These are phyloP conservation scores for Euphrasia confusa DNA, from an alignment of 257 asterid genomes.

Conservation along the genomic window DNA sequence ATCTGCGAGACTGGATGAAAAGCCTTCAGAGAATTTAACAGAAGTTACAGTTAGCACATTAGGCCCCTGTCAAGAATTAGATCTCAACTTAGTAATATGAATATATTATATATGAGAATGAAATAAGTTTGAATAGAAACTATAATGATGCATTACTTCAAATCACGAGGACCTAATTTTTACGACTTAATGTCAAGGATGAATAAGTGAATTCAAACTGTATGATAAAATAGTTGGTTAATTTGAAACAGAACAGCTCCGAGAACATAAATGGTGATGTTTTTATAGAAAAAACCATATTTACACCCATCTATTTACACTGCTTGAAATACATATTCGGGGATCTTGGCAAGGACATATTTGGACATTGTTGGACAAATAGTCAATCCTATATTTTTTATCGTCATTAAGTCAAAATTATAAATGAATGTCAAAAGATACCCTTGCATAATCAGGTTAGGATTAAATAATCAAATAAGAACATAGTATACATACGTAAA, in stretches of 20 bases:
- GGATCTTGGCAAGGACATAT: no score
- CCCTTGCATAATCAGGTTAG: no score
- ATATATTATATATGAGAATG: not conserved
- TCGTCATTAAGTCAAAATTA: no score
- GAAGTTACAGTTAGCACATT: constrained; percentile 60
- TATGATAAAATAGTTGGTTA: not conserved
- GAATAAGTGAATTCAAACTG: not conserved
- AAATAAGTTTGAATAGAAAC: constrained; percentile 5
- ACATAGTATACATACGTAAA: no score
- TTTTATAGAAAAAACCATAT: not conserved
- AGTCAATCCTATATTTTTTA: no score
- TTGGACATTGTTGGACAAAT: no score
- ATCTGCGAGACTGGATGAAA: constrained; percentile 49
- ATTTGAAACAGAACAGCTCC: not conserved
- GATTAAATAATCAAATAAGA: no score
- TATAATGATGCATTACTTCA: not conserved
- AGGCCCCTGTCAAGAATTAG: constrained; percentile 51
- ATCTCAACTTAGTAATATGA: not conserved
- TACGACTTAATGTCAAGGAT: constrained; percentile 9
- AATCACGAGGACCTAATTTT: constrained; percentile 7
- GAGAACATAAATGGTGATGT: not conserved
- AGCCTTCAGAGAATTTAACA: constrained; percentile 61
- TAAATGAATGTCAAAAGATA: no score
- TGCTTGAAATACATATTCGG: no score
- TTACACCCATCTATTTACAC: no score